A percentile compares a stretch with the other conserved stretches of the same genome.
Conservation (phyloP, 257 asterid species). For the Cordia subcordata region DNA sequence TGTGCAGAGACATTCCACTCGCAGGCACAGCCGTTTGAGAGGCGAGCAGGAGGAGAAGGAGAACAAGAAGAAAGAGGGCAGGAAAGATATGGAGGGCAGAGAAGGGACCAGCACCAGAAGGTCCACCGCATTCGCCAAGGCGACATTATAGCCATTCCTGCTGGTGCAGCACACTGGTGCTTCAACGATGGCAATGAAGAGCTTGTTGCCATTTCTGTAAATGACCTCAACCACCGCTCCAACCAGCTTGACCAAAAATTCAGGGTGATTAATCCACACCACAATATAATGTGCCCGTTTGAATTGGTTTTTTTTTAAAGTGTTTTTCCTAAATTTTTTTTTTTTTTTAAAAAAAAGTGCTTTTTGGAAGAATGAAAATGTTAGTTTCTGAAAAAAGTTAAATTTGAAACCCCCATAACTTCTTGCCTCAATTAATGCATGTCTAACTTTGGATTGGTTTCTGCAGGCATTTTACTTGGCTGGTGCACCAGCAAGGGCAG, state of each 20-base stretch:
- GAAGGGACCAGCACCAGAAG: conserved; percentile 53
- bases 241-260: conserved; percentile 70
- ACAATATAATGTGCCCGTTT: no score
- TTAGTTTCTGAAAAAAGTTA: no score
- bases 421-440: no score
- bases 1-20: conserved; percentile 60
- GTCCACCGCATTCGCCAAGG: conserved; percentile 53
- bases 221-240: conserved; percentile 59
- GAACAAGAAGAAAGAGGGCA: conserved; percentile 21
- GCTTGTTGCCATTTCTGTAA: conserved; percentile 47
- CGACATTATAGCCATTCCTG: conserved; percentile 58
- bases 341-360: no score
- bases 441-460: no score
- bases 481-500: conserved; percentile 39
- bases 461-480: conserved; percentile 56
- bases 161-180: conserved; percentile 67
- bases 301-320: no score
- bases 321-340: no score
- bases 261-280: conserved; percentile 32
- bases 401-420: no score
- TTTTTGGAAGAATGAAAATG: no score
- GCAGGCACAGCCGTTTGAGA: neutral
- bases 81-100: conserved; percentile 7
- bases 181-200: conserved; percentile 58
- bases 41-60: conserved; percentile 9